These are phyloP conservation scores for Lactarius hengduanensis DNA, from an alignment of 768 basidiomycete species.

Conservation along the genomic window DNA sequence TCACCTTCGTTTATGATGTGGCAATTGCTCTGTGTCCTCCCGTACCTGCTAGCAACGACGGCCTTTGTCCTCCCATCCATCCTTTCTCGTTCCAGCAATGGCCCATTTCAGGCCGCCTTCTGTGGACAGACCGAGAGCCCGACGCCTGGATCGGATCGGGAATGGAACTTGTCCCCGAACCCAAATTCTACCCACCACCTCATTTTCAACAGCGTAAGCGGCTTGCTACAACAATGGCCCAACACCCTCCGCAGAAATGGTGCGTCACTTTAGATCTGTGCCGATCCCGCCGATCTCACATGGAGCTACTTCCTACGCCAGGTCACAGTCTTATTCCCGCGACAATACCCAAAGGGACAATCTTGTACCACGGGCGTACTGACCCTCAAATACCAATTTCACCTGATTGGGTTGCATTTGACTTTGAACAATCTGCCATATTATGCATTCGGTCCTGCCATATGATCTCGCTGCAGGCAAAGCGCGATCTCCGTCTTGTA, in stretches of 20 bases:
- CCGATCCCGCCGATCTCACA: background rate
- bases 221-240: slow-evolving; percentile 41
- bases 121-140: background rate
- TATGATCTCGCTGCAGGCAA: slow-evolving; percentile 16
- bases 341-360: slow-evolving; percentile 23
- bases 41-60: background rate
- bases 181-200: slow-evolving; percentile 37
- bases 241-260: slow-evolving; percentile 35
- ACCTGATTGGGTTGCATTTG: slow-evolving; percentile 28
- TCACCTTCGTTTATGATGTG: slow-evolving; percentile 3
- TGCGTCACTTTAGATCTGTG: background rate
- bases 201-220: slow-evolving; percentile 38
- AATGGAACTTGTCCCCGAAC: slow-evolving; percentile 29
- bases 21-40: background rate
- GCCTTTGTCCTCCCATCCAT: background rate
- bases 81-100: slow-evolving; percentile 29
- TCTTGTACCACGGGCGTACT: slow-evolving; percentile 26
- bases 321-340: slow-evolving; percentile 25
- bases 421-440: slow-evolving; percentile 25
- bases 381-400: slow-evolving; percentile 6
- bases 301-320: background rate
- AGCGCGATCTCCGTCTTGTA: slow-evolving; percentile 22
- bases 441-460: background rate
- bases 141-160: background rate
- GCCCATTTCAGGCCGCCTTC: slow-evolving; percentile 26